These are phyloP conservation scores for Yamadazyma triangularis DNA, from an alignment of 1,139 yeast species.

Conservation along the genomic window DNA sequence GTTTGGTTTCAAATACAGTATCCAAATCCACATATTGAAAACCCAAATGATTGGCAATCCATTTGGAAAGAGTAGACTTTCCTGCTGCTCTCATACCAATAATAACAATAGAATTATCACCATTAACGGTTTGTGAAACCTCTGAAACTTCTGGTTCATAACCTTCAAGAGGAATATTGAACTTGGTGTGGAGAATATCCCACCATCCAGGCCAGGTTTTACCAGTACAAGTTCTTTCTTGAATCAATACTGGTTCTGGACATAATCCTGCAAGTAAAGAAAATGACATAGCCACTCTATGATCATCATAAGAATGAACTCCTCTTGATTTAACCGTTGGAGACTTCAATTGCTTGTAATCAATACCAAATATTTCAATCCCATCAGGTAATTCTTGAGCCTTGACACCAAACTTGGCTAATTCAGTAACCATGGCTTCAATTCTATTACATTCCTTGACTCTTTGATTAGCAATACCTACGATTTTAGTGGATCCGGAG, in stretches of 20 bases:
- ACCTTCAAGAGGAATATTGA: constrained; percentile 68
- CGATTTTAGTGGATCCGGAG: constrained; percentile 63
- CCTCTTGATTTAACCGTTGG: constrained; percentile 51
- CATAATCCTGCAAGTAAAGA: constrained; percentile 70
- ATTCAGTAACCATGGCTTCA: constrained; percentile 86
- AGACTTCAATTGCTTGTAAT: constrained; percentile 39
- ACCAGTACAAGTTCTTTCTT: constrained; percentile 89
- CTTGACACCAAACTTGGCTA: constrained; percentile 83
- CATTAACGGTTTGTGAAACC: constrained; percentile 9
- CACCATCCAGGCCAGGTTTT: constrained; percentile 99
- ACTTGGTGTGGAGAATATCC: constrained; percentile 76
- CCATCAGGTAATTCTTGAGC: constrained; percentile 91
- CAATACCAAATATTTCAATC: constrained; percentile 73
- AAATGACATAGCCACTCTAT: constrained; percentile 97
- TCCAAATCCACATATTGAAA: constrained; percentile 79
- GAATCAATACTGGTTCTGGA: constrained; percentile 59
- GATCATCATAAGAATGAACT: constrained; percentile 84
- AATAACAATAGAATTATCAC: constrained; percentile 60
- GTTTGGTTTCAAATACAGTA: constrained; percentile 54
- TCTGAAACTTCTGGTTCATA: constrained; percentile 35
- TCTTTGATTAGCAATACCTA: constrained; percentile 96
- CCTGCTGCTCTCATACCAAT: constrained; percentile 99
- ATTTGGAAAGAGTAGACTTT: constrained; percentile 77
- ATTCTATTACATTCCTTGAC: constrained; percentile 97
- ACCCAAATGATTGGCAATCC: constrained; percentile 72